Evolutionary conservation across 169 alveolate genomes (phyloP), one percentile per base, ranked within the genome.

Genomic region (Babesia ovata): DNA sequence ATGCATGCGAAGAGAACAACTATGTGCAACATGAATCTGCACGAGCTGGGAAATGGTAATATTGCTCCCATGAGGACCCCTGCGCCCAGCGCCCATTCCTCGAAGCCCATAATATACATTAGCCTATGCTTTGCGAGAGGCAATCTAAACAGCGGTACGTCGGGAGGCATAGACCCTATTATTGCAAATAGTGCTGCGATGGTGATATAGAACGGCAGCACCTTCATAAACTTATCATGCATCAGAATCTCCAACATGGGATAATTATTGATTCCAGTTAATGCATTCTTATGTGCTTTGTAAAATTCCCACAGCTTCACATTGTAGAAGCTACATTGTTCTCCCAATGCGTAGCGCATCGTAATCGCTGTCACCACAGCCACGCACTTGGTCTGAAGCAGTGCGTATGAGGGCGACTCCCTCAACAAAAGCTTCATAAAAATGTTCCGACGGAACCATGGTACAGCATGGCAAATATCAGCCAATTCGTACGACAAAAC

Each of bases 1-100:
- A 54, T 0, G 14, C 28, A 52, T 0, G 66, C n/a, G 57, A 46
- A 4, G 39, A 36, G n/a, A 12, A 50, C 14, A 12, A 33, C 13
- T 7, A 14, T 26, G 9, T 53, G 17, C 48, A 67, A 9, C 46
- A 24, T 16, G 22, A 9, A 29, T 7, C 29, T 13, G 42, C 16
- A 14, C 26, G 61, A 9, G 13, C 29, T 4, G 21, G 76, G 66
- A 11, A 67, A 21, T 10, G 76, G 76, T 44, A 67, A 0, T 2
- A 53, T 14, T 2, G 42, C 65, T 0, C 76, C 76, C 33, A 36
- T 53, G 42, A 49, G 33, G 26, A 67, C 11, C 14, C 76, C 76
- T 0, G 39, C n/a, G 33, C 53, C 36, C 29, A 50, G 29, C 22
- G 57, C 26, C 76, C 76, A 67, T 10, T 14, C 11, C 24, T 67